These are phyloP conservation scores for Candida ponderosae DNA, from an alignment of 805 yeast genomes.

Conservation along the genomic window DNA sequence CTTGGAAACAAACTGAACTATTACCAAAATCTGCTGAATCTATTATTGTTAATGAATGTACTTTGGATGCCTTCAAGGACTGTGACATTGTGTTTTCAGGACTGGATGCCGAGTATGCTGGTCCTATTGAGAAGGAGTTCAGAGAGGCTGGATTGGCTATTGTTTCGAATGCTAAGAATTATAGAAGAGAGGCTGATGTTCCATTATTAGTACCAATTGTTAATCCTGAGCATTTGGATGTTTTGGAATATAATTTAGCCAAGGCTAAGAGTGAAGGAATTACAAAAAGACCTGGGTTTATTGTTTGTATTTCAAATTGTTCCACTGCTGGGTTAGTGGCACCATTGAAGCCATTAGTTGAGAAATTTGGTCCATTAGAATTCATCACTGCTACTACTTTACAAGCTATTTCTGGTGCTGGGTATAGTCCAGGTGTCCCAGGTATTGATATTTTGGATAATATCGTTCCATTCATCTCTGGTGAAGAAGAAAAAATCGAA, in stretches of 20 bases:
- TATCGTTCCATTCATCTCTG: constrained; percentile 88
- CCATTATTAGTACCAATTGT: constrained; percentile 95
- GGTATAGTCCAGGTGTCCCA: constrained; percentile 95
- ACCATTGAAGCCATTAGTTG: constrained; percentile 90
- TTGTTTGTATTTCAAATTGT: constrained; percentile 94
- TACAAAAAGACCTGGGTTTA: constrained; percentile 63
- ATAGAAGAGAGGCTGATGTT: constrained; percentile 78
- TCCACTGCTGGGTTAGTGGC: constrained; percentile 98
- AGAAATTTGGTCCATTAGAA: constrained; percentile 84
- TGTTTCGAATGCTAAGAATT: constrained; percentile 93
- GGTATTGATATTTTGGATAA: constrained; percentile 94
- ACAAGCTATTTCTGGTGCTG: constrained; percentile 98
- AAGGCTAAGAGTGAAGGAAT: constrained; percentile 45
- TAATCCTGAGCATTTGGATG: constrained; percentile 81
- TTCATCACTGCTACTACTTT: constrained; percentile 82
- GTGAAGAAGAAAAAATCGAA: constrained; percentile 97
- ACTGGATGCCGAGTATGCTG: constrained; percentile 88
- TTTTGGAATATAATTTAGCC: constrained; percentile 51
- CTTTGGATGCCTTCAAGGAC: constrained; percentile 64
- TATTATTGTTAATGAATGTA: constrained; percentile 71
- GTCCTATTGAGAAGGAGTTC: constrained; percentile 82
- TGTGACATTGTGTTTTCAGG: constrained; percentile 96
- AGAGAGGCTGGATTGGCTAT: constrained; percentile 75
- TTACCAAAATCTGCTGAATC: constrained; percentile 63
- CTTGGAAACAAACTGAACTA: constrained; percentile 88